Evolutionary conservation across 2,329 filamentous ascomycete species (phyloP), one percentile per base, ranked within the genome.

Genomic region (Beauveria asiatica): DNA sequence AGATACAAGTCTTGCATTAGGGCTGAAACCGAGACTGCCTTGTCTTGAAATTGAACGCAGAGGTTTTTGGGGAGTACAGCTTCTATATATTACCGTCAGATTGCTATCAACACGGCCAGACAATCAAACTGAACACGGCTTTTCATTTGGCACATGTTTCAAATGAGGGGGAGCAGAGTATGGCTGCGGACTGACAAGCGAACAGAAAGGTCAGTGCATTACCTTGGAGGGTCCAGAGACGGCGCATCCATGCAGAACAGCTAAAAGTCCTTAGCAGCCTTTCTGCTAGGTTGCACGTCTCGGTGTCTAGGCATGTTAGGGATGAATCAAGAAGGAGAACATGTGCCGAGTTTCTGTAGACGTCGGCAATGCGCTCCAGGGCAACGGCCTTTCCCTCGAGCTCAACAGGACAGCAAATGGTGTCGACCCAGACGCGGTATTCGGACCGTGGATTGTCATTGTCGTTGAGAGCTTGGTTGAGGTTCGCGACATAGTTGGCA

Each of bases 221-320:
- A 64, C 67, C 67, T 64, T 76, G 74, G 16, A 76, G 66, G 0
- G 74, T 76, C 75, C 74, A 76, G 1, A 75, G 65, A 5, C 74
- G 65, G 49, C 72, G 67, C 65, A 74, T 73, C 74, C 75, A 76
- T 21, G 68, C 65, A 4, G 72, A 74, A 13, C 65, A 63, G 5
- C 61, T 69, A 37, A 73, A 67, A 3, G 73, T 65, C 17, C 70
- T 64, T 5, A 70, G 56, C 0, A 74, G 53, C 16, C 70, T 59
- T 49, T 74, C 72, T 5, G 57, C 65, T 63, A 8, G 55, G 59
- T 13, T 63, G 57, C 13, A 62, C 57, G 5, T 57, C 41, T 3
- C 64, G 39, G 0, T 65, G 62, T 19, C 62, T 50, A 44, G 67
- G 66, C 8, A 61, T 41, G 66, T 65, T 1, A 75, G 62, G 0